Evolutionary conservation across 441 rosid genomes (phyloP).

Genomic region (Dalechampia spathulata): DNA sequence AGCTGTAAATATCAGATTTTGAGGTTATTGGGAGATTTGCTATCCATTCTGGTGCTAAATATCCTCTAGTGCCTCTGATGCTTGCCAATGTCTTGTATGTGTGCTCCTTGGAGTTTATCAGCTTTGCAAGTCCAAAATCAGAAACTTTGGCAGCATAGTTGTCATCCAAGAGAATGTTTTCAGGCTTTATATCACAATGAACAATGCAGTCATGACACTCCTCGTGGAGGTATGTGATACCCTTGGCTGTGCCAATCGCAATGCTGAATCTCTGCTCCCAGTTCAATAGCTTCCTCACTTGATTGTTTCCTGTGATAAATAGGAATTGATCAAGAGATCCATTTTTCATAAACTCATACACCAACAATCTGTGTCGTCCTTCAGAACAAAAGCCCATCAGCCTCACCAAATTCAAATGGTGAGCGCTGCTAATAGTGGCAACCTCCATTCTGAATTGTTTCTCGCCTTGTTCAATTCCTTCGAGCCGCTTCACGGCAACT

Average conservation of each 20-base stretch:
- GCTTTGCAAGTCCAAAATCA: slow-evolving; percentile 13
- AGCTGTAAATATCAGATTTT: slow-evolving; percentile 12
- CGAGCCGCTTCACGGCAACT: slow-evolving; percentile 14
- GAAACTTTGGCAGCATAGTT: slow-evolving; percentile 11
- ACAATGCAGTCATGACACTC: slow-evolving; percentile 15
- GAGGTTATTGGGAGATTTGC: slow-evolving; percentile 13
- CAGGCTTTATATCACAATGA: slow-evolving; percentile 16
- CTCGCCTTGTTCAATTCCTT: slow-evolving; percentile 16
- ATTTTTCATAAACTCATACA: slow-evolving; percentile 17
- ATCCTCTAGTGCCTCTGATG: slow-evolving; percentile 15
- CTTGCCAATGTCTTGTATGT: slow-evolving; percentile 8
- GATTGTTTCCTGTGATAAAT: neutral
- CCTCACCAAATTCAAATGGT: slow-evolving; percentile 14
- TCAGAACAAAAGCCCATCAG: slow-evolving; percentile 9
- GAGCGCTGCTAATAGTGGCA: slow-evolving; percentile 12
- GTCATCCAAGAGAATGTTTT: slow-evolving; percentile 13
- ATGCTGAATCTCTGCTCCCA: slow-evolving; percentile 16
- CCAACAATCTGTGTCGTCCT: slow-evolving; percentile 13
- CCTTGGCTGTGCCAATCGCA: slow-evolving; percentile 10
- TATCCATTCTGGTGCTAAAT: slow-evolving; percentile 16
- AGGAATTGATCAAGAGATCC: slow-evolving; percentile 11
- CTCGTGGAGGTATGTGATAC: slow-evolving; percentile 11
- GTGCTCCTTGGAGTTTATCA: slow-evolving; percentile 6
- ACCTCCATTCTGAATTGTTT: slow-evolving; percentile 16
- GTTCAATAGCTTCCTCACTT: neutral